phyloP scores from a whole-genome alignment of 83 land plant species.

The Picea mariana region DNA sequence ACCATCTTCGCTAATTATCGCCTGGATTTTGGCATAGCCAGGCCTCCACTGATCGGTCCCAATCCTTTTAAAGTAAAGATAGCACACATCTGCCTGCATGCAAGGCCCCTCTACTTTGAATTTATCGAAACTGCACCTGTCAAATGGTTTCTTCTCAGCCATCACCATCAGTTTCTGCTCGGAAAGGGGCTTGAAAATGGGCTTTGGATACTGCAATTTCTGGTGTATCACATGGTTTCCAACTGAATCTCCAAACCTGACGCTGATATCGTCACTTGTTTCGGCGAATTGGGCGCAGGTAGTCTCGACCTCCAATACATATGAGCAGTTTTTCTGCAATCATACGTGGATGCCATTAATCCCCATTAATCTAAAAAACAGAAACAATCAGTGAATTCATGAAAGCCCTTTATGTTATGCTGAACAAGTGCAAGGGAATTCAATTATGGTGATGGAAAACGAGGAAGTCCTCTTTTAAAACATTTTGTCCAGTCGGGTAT shows the following conservation, averaged over 20 bases:
- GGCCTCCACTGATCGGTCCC: constrained; percentile 36
- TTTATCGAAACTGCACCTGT: constrained; percentile 24
- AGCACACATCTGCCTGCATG: constrained; percentile 24
- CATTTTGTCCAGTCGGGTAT: too few species aligned
- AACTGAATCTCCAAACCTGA: constrained; percentile 32
- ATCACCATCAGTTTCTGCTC: constrained; percentile 11
- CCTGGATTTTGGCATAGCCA: constrained; percentile 21
- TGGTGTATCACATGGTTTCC: constrained; percentile 17
- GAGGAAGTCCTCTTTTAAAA: too few species aligned
- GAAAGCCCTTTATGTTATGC: too few species aligned
- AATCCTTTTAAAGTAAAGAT: constrained; percentile 25
- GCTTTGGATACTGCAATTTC: constrained; percentile 19
- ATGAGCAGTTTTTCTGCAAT: constrained; percentile 20
- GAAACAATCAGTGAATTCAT: too few species aligned
- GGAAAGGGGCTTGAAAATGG: constrained; percentile 6
- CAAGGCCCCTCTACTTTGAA: constrained; percentile 29
- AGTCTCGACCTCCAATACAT: constrained; percentile 25
- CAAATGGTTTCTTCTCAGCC: constrained; percentile 26
- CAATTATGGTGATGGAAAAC: too few species aligned
- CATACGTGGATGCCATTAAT: too few species aligned
- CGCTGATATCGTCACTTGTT: constrained; percentile 31
- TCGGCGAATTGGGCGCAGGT: constrained; percentile 28
- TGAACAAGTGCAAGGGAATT: too few species aligned
- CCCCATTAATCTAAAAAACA: too few species aligned
- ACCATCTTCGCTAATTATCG: neutral